Evolutionary conservation across 1,284 basidiomycete genomes (phyloP), one percentile per base, ranked within the genome.

Genomic region (Bothia castanella): DNA sequence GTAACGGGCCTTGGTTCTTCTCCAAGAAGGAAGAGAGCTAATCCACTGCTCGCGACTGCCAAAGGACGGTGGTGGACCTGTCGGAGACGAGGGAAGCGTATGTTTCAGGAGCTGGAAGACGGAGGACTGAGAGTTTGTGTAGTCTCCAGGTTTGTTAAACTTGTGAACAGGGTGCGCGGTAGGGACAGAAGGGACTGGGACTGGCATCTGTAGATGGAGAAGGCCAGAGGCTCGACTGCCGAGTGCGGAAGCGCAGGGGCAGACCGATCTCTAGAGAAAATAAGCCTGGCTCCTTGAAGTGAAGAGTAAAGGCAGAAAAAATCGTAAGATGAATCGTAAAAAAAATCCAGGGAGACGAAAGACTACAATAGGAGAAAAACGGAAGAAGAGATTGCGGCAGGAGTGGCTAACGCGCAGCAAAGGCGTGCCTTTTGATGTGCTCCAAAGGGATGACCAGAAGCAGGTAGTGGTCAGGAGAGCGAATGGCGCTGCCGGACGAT

Each of bases 381-480:
- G 66, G 56, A 35, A 42, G 46, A 42, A 45, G 54, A 45, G 34
- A 51, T 41, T 63, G 66, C 63, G 66, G 72, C 54, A 62, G 63
- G 37, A 53, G 68, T 85, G 87, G 86, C 86, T 75, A 75, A 89
- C 87, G 87, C 87, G 76, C 87, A 89, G 76, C 83, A 77, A 89
- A 89, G 87, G 87, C 87, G 87, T 89, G 87, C 87, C 86, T 88
- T 89, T 89, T 89, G 42, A 29, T 27, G 46, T 59, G 54, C 61
- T 67, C 56, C 52, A 36, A 34, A 44, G 37, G 51, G 52, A 49
- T 27, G 42, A 12, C 58, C 64, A 62, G 64, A 64, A 64, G 63
- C 63, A 61, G 60, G 61, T 51, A 64, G 51, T n/a, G 60, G 58
- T 60, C 64, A 66, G 66, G 71, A 68, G 62, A 69, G 68, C 69